Base-by-base conservation (phyloP, 805 yeast species). In the Cyberlindnera euphorbiae region DNA sequence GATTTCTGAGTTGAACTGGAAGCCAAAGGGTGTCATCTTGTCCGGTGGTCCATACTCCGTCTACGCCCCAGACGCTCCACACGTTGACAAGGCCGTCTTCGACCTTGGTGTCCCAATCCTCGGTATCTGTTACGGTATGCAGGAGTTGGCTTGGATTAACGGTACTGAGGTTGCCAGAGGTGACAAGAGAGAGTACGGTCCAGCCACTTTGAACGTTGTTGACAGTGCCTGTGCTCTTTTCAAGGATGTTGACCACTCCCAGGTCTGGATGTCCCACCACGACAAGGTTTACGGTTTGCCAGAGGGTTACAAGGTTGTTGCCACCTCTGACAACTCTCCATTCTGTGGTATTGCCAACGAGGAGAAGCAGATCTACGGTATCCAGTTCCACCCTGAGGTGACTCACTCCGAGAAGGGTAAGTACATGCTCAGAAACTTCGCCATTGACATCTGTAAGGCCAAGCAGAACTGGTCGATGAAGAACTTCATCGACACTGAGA, bases 201-300 rank as follows among this genome's bases (percentile, higher is more conserved):
- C 96, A 33, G 96, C 98, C 43, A 78, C 84, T 41, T 73, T 93
- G 60, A 72, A 78, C 50, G 94, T 87, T 39, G 69, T 74, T 52
- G 93, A 86, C 58, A 46, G 65, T 28, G 39, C 63, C 15, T 77
- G 86, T 62, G 78, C 84, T 15, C 70, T 93, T 45, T 93, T 93
- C 66, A 71, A 79, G 46, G 96, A 82, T 44, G 86, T 93, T 52
- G 94, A 88, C 64, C 82, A 93, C 69, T 87, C 95, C 41, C 89
- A 82, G 62, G 97, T 93, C 45, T 93, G 98, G 98, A 93, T 93
- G 98, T 89, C 97, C 32, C 98, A 93, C 65, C 96, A 96, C 58
- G 98, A 93, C 68, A 93, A 93, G 72, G 74, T 93, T 56, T 79
- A 79, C 54, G 84, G 90, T 36, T 74, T 93, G 51, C 98, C 98